A percentile compares a stretch with the other conserved stretches of the same genome.
These are phyloP conservation scores for Coffea humblotiana DNA, from an alignment of 305 asterid species.

Conservation along the genomic window DNA sequence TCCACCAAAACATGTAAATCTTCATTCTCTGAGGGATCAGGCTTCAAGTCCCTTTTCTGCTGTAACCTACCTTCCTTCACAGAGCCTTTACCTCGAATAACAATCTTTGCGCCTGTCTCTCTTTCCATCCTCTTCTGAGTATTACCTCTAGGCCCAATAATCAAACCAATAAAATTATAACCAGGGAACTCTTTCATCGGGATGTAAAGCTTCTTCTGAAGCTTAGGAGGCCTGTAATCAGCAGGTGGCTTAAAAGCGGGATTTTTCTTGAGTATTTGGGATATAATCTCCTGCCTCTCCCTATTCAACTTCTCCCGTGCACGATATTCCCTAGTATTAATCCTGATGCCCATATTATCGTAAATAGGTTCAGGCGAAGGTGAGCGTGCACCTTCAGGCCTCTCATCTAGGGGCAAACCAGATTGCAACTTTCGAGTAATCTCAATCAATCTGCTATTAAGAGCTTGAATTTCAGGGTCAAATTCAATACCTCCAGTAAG, in stretches of 20 bases:
- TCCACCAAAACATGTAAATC: constrained; percentile 94
- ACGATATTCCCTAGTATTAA: constrained; percentile 91
- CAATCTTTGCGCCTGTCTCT: constrained; percentile 95
- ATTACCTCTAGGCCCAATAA: constrained; percentile 95
- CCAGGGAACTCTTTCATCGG: constrained; percentile 97
- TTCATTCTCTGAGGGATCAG: constrained; percentile 86
- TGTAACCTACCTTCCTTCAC: constrained; percentile 92
- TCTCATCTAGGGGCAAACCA: constrained; percentile 81
- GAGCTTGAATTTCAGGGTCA: constrained; percentile 89
- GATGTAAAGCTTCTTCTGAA: constrained; percentile 83
- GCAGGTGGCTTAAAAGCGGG: constrained; percentile 97
- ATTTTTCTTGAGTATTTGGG: constrained; percentile 81
- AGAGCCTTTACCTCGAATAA: constrained; percentile 93
- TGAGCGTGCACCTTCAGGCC: constrained; percentile 89
- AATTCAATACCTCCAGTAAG: constrained; percentile 88
- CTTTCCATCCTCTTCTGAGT: constrained; percentile 97
- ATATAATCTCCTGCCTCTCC: constrained; percentile 92
- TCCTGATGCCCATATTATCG: constrained; percentile 84
- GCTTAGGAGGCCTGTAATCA: constrained; percentile 96
- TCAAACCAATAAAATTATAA: constrained; percentile 86
- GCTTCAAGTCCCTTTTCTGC: constrained; percentile 86
- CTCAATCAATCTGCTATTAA: constrained; percentile 80
- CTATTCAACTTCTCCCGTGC: constrained; percentile 82
- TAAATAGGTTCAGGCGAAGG: constrained; percentile 97
- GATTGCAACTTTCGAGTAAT: constrained; percentile 89